Conservation (phyloP, 2,329 filamentous ascomycete species). For the Cercospora brassicicola region DNA sequence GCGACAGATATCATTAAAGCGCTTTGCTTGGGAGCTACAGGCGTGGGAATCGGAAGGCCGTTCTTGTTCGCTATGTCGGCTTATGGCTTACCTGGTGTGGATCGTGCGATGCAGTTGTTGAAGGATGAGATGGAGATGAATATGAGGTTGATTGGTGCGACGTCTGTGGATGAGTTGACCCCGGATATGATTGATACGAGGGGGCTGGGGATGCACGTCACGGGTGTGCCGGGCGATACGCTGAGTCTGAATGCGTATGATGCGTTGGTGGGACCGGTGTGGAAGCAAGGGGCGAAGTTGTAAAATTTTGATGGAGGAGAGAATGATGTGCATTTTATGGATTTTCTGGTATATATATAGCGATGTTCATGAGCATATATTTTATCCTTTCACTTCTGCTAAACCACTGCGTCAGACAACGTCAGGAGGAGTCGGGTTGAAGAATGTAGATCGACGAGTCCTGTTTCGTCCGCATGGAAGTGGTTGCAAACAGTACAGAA, state of each 20-base stretch:
- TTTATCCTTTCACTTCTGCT: not conserved
- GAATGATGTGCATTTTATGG: not conserved
- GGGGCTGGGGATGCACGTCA: conserved; percentile 63
- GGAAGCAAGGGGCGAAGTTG: conserved; percentile 34
- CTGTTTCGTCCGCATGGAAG: not conserved
- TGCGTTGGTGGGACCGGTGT: conserved; percentile 44
- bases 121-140: conserved; percentile 97
- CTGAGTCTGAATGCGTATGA: conserved; percentile 59
- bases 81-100: conserved; percentile 83
- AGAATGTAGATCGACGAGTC: no score
- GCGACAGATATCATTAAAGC: conserved; percentile 96
- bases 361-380: not conserved
- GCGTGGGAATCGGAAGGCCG: conserved; percentile 89
- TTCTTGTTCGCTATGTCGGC: conserved; percentile 96
- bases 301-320: conserved; percentile 11
- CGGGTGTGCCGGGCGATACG: conserved; percentile 62
- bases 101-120: conserved; percentile 75
- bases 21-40: conserved; percentile 84
- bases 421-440: not conserved
- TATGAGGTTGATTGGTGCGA: conserved; percentile 88
- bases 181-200: conserved; percentile 77
- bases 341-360: not conserved
- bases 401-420: not conserved
- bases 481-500: not conserved
- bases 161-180: conserved; percentile 72